Evolutionary conservation across 352 stramenopile genomes (phyloP).

Genomic region (Phytophthora meadii): DNA sequence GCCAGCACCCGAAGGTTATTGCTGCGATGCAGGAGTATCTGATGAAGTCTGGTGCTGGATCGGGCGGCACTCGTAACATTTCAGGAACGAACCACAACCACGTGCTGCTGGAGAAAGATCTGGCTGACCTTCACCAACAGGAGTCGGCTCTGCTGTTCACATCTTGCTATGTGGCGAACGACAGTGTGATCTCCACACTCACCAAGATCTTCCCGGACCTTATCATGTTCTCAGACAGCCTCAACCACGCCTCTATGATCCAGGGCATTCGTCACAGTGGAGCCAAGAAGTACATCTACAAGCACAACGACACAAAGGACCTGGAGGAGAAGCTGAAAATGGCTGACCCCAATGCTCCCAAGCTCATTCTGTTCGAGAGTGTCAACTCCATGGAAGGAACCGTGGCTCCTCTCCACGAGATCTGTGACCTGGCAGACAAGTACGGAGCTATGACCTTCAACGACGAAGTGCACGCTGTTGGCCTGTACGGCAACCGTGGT

Average conservation of each 20-base stretch:
- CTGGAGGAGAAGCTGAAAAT: constrained; percentile 81
- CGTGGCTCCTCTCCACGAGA: constrained; percentile 85
- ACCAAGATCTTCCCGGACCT: constrained; percentile 92
- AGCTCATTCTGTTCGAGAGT: constrained; percentile 89
- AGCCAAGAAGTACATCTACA: constrained; percentile 86
- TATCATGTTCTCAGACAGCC: constrained; percentile 89
- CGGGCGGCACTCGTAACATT: constrained; percentile 91
- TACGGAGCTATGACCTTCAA: constrained; percentile 93
- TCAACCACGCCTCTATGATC: constrained; percentile 94
- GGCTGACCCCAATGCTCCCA: constrained; percentile 73
- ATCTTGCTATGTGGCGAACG: constrained; percentile 92
- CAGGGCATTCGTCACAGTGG: constrained; percentile 82
- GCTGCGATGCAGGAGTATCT: constrained; percentile 85
- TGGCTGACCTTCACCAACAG: constrained; percentile 89
- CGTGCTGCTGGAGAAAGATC: constrained; percentile 83
- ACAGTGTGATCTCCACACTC: constrained; percentile 88
- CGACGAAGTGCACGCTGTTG: constrained; percentile 92
- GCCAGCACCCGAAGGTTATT: constrained; percentile 89
- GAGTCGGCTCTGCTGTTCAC: constrained; percentile 89
- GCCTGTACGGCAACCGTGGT: constrained; percentile 88
- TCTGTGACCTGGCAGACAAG: constrained; percentile 89
- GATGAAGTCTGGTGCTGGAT: constrained; percentile 80
- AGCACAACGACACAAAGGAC: constrained; percentile 86
- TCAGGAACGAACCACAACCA: constrained; percentile 93
- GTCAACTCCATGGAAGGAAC: constrained; percentile 92